Evolutionary conservation across 192 early-diverging fungal genomes (phyloP).

Genomic region (Backusella mclennaniae): DNA sequence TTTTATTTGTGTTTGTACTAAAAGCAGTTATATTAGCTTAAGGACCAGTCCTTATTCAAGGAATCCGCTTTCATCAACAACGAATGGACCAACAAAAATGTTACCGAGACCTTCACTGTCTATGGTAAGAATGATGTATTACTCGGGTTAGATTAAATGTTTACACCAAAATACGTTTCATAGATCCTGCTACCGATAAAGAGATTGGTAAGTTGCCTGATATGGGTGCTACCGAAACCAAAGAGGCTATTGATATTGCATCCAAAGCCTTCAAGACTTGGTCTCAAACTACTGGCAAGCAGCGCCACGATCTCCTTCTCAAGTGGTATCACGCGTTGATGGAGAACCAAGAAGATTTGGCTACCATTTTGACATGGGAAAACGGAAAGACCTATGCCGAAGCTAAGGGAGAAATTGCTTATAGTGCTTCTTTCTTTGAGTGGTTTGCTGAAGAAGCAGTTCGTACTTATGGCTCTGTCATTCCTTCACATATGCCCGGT

Average conservation of each 20-base stretch:
- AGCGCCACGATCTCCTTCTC: constrained; percentile 55
- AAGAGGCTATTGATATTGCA: constrained; percentile 58
- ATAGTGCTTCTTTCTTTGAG: constrained; percentile 74
- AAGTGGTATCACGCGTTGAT: constrained; percentile 66
- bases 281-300: constrained; percentile 61
- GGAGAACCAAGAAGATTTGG: constrained; percentile 74
- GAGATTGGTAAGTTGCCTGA: constrained; percentile 65
- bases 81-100: constrained; percentile 47
- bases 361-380: constrained; percentile 80
- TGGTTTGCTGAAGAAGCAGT: constrained; percentile 89
- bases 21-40: constrained; percentile 43
- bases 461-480: constrained; percentile 72
- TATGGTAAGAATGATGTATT: constrained; percentile 36
- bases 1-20: not conserved
- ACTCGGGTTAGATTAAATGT: not conserved
- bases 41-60: constrained; percentile 57
- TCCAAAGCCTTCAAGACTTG: constrained; percentile 56
- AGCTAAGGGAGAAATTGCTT: constrained; percentile 60
- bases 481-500: constrained; percentile 58
- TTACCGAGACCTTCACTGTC: constrained; percentile 50
- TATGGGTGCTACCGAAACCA: constrained; percentile 60
- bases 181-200: constrained; percentile 63
- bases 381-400: constrained; percentile 73
- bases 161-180: not conserved
- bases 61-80: constrained; percentile 57